Base-by-base conservation (phyloP, 2,329 filamentous ascomycete species). In the Fusarium algeriense region DNA sequence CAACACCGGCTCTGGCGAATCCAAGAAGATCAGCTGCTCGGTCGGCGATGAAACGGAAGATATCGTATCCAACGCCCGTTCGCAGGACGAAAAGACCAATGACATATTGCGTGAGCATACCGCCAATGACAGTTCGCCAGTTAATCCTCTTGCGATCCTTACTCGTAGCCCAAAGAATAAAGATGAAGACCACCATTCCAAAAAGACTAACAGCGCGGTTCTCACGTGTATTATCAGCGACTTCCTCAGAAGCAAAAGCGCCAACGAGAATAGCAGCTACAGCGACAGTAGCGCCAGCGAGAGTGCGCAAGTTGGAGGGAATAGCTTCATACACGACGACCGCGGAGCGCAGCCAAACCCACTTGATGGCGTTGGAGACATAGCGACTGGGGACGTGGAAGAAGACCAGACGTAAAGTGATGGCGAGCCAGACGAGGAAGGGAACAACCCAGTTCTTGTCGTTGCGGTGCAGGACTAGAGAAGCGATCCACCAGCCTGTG, bases 91-190 rank as follows among this genome's bases (percentile, higher is more conserved):
- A 97, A 15, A 97, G 86, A 7, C 93, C 94, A 70, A 97, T 88
- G 78, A 98, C 86, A 82, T 95, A 98, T 81, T 98, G 95, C 14
- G 91, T 86, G 44, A 97, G 85, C 91, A 97, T 96, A 66, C 95
- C 95, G 40, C 92, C 93, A 67, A 97, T 93, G 74, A 98, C 92
- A 3, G 92, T 93, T 77, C 92, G 91, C 91, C 91, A 94, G 71
- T 89, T 87, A 73, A 92, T 85, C 38, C 77, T 79, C 62, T 78
- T 89, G 73, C 92, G 88, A 80, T 94, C 86, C 63, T 84, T 87
- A 43, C 94, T 97, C 2, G 93, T 96, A 17, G 78, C 76, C 81
- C 88, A 96, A 73, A 97, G 89, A 2, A 80, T 62, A 62, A 82
- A 83, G 71, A 97, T 83, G 80, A 95, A 91, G 60, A 97, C 87